phyloP scores from a whole-genome alignment of 2,329 filamentous ascomycete genomes.

The Teratosphaeria destructans region DNA sequence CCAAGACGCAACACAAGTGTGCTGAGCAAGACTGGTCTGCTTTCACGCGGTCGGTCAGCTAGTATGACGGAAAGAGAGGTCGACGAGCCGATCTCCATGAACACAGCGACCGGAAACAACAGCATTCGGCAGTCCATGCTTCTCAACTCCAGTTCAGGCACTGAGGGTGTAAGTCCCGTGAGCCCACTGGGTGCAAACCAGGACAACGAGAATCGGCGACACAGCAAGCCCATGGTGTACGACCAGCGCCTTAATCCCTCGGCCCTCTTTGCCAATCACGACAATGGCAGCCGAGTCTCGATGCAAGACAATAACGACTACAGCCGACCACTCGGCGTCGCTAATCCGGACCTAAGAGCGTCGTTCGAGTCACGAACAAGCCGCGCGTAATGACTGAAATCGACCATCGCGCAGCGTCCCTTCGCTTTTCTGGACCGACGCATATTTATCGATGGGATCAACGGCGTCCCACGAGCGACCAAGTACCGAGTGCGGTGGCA shows the following conservation, averaged over 20 bases:
- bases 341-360: constrained; percentile 24
- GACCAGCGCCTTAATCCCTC: constrained; percentile 41
- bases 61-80: constrained; percentile 20
- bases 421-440: background rate
- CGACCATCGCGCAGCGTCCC: background rate
- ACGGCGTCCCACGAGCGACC: background rate
- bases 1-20: constrained; percentile 35
- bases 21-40: constrained; percentile 37
- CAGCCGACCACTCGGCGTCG: constrained; percentile 34
- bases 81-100: constrained; percentile 11
- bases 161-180: constrained; percentile 18
- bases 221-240: constrained; percentile 36
- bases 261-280: constrained; percentile 33
- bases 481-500: background rate
- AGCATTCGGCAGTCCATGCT: constrained; percentile 25
- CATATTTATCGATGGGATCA: background rate
- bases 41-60: constrained; percentile 19
- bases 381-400: background rate
- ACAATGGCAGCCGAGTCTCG: constrained; percentile 36
- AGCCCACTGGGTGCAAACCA: constrained; percentile 20
- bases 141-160: constrained; percentile 15
- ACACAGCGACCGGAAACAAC: constrained; percentile 13
- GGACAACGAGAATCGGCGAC: constrained; percentile 21
- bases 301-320: constrained; percentile 40
- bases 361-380: constrained; percentile 19